Conservation (phyloP, 2,329 filamentous ascomycete species). For the Lanzia echinophila region DNA sequence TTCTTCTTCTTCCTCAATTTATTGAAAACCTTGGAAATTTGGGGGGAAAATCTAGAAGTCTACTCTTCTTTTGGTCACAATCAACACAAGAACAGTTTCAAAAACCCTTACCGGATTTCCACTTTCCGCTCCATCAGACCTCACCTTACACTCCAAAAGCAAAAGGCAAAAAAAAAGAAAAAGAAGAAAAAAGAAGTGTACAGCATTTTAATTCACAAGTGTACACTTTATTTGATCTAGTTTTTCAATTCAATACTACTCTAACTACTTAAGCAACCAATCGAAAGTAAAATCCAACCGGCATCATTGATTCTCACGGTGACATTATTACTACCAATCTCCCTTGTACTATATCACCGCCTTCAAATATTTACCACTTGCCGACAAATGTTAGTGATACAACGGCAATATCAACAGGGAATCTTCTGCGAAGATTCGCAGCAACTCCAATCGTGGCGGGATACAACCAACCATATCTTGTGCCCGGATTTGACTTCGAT, state of each 20-base stretch:
- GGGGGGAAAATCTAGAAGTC: no score
- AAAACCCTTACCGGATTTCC: no score
- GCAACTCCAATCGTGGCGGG: slow-evolving; percentile 28
- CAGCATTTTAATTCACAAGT: no score
- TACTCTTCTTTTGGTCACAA: no score
- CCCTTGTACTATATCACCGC: not conserved
- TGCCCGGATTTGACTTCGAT: slow-evolving; percentile 24
- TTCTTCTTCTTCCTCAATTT: no score
- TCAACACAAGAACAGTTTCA: no score
- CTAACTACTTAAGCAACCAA: not conserved
- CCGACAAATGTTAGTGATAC: slow-evolving; percentile 21
- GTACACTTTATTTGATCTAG: not conserved
- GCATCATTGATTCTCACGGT: not conserved
- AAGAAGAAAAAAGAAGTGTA: no score
- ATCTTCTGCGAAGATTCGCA: slow-evolving; percentile 26
- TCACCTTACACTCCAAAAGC: no score
- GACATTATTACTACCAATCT: not conserved
- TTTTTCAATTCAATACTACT: not conserved
- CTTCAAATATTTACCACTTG: not conserved
- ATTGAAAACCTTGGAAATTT: no score
- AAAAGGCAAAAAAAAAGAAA: no score
- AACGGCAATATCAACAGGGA: slow-evolving; percentile 11
- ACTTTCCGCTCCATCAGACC: no score
- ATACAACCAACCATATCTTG: slow-evolving; percentile 26
- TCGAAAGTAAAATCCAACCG: not conserved